These are phyloP conservation scores for Pestalotiopsis sp. DNA, from an alignment of 2,329 filamentous ascomycete species.

Conservation along the genomic window DNA sequence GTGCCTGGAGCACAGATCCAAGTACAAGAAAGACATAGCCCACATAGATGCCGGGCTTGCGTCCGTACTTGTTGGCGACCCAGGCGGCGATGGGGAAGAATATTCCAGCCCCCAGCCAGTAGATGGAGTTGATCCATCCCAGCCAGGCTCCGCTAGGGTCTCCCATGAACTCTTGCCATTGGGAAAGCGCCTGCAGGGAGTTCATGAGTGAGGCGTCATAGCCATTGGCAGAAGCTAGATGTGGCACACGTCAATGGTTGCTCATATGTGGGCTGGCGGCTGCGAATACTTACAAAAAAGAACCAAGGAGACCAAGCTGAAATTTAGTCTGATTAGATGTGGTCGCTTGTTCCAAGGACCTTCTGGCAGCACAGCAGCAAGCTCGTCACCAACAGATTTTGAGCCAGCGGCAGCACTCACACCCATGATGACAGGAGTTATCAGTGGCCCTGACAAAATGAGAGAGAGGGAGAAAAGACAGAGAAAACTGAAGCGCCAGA, in stretches of 20 bases:
- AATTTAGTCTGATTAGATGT: slow-evolving; percentile 1
- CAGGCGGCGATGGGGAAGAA: slow-evolving; percentile 30
- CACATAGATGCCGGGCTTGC: slow-evolving; percentile 31
- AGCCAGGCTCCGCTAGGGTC: slow-evolving; percentile 19
- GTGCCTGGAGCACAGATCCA: slow-evolving; percentile 31
- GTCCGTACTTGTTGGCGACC: slow-evolving; percentile 36
- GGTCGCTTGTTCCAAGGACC: slow-evolving; percentile 9
- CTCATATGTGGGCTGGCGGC: neutral
- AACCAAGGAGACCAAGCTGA: slow-evolving; percentile 6
- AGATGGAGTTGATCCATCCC: slow-evolving; percentile 32
- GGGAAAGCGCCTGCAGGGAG: slow-evolving; percentile 32
- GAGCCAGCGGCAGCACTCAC: neutral
- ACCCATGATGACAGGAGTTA: neutral
- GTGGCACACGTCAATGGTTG: slow-evolving; percentile 15
- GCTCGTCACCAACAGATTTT: slow-evolving; percentile 8
- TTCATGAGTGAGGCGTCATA: slow-evolving; percentile 27
- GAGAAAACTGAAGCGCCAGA: neutral
- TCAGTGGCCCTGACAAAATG: neutral
- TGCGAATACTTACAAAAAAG: slow-evolving; percentile 10
- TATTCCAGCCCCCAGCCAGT: slow-evolving; percentile 30
- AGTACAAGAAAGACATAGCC: slow-evolving; percentile 35
- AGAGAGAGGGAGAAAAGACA: neutral
- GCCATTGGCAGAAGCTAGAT: slow-evolving; percentile 21
- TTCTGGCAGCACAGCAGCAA: slow-evolving; percentile 2
- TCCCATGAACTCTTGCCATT: slow-evolving; percentile 34